A percentile compares a stretch with the other conserved stretches of the same genome.
Conservation (phyloP, 768 basidiomycete genomes). For the Rhodotorula graminis region DNA sequence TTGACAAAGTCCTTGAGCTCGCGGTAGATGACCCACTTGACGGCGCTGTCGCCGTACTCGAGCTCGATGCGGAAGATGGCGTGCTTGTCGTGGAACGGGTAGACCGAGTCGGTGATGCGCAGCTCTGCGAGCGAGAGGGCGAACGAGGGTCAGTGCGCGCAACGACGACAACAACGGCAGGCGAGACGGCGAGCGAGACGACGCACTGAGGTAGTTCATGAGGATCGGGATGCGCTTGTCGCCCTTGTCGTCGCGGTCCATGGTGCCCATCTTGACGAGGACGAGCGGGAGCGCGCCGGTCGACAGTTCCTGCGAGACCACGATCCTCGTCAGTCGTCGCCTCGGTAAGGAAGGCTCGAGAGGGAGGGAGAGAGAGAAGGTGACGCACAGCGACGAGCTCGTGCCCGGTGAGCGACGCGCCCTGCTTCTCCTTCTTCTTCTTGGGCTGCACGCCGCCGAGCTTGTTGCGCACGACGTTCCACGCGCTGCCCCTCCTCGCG, state of each 20-base stretch:
- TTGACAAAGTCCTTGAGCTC: conserved; percentile 86
- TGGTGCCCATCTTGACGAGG: conserved; percentile 68
- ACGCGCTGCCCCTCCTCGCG: conserved; percentile 25
- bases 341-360: no score
- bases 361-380: not conserved
- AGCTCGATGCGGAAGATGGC: conserved; percentile 79
- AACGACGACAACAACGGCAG: not conserved
- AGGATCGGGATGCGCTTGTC: conserved; percentile 56
- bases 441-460: conserved; percentile 7
- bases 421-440: conserved; percentile 32
- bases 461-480: conserved; percentile 21
- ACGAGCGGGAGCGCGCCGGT: conserved; percentile 71
- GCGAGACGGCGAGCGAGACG: not conserved
- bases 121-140: conserved; percentile 61
- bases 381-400: conserved; percentile 28
- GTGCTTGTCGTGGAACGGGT: conserved; percentile 69
- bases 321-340: no score
- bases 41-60: conserved; percentile 86
- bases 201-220: conserved; percentile 40
- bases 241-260: conserved; percentile 80
- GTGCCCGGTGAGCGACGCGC: conserved; percentile 30
- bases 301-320: conserved; percentile 37
- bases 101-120: conserved; percentile 76
- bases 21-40: conserved; percentile 90
- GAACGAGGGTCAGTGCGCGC: not conserved